These are phyloP conservation scores for Prosopis cineraria DNA, from an alignment of 306 rosid genomes.

Conservation along the genomic window DNA sequence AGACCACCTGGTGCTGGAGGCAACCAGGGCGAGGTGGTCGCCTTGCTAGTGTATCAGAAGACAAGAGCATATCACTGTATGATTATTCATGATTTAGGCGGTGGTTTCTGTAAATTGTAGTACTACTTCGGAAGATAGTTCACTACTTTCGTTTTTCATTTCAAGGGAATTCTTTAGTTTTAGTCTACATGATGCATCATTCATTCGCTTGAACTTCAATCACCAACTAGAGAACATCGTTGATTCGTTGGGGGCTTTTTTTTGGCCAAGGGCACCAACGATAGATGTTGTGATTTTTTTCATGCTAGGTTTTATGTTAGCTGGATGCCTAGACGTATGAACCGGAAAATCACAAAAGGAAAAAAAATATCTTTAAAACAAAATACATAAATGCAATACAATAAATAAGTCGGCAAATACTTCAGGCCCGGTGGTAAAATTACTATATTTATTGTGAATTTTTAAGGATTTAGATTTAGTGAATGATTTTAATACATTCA, in stretches of 20 bases:
- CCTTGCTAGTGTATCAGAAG: conserved; percentile 95
- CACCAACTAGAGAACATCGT: not conserved
- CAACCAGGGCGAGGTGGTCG: conserved; percentile 60
- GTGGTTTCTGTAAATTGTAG: conserved; percentile 12
- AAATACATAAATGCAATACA: too few species aligned
- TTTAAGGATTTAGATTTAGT: too few species aligned
- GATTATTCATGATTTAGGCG: conserved; percentile 65
- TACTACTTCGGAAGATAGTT: conserved; percentile 18
- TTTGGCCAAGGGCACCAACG: not conserved
- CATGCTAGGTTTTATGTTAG: too few species aligned
- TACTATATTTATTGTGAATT: too few species aligned
- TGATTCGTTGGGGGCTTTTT: too few species aligned
- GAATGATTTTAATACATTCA: too few species aligned
- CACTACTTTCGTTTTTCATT: conserved; percentile 24
- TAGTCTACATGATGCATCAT: conserved; percentile 1
- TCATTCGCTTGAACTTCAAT: conserved; percentile 8
- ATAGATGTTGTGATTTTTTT: too few species aligned
- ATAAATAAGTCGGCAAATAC: too few species aligned
- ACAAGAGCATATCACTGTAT: conserved; percentile 83
- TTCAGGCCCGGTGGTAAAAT: too few species aligned
- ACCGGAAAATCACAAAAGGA: too few species aligned
- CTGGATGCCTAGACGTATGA: too few species aligned
- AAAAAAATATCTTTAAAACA: too few species aligned
- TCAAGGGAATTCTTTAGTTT: conserved; percentile 38
- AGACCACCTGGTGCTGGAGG: conserved; percentile 82